These are phyloP conservation scores for Colletotrichum australisinense DNA, from an alignment of 2,329 filamentous ascomycete species.

Conservation along the genomic window DNA sequence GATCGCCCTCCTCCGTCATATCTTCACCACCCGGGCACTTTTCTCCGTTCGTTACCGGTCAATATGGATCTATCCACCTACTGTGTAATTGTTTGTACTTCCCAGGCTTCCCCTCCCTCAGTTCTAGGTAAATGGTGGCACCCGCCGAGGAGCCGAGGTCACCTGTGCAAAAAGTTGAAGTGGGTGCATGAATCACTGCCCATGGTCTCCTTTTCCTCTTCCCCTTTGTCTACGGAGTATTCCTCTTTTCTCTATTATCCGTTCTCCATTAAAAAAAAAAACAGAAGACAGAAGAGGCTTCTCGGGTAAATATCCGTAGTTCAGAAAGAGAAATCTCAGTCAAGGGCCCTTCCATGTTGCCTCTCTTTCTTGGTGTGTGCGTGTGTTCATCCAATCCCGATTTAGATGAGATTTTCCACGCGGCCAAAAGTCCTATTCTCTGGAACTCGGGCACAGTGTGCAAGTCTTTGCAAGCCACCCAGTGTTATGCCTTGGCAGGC, in stretches of 20 bases:
- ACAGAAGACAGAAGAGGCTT: neutral
- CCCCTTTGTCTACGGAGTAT: neutral
- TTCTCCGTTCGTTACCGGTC: neutral
- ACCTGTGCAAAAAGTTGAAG: neutral
- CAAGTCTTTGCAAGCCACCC: neutral
- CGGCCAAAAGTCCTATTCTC: neutral
- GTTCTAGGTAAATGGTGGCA: neutral
- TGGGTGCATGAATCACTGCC: slow-evolving; percentile 19
- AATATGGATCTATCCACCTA: neutral
- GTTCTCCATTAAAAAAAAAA: neutral
- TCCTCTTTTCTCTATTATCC: neutral
- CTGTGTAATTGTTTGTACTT: too few species aligned
- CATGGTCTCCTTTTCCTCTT: slow-evolving; percentile 1
- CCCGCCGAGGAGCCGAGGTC: slow-evolving; percentile 12
- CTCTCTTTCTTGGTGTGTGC: neutral
- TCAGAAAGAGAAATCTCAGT: neutral
- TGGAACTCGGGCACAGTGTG: slow-evolving; percentile 8
- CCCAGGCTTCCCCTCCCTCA: too few species aligned
- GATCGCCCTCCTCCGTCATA: neutral
- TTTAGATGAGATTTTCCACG: neutral
- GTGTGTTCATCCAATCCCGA: slow-evolving; percentile 5
- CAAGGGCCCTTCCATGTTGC: neutral
- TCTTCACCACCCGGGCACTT: neutral
- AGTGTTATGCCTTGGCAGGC: neutral
- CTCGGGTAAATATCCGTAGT: neutral